These are phyloP conservation scores for Paramyrothecium roridum DNA, from an alignment of 2,329 filamentous ascomycete genomes.

Conservation along the genomic window DNA sequence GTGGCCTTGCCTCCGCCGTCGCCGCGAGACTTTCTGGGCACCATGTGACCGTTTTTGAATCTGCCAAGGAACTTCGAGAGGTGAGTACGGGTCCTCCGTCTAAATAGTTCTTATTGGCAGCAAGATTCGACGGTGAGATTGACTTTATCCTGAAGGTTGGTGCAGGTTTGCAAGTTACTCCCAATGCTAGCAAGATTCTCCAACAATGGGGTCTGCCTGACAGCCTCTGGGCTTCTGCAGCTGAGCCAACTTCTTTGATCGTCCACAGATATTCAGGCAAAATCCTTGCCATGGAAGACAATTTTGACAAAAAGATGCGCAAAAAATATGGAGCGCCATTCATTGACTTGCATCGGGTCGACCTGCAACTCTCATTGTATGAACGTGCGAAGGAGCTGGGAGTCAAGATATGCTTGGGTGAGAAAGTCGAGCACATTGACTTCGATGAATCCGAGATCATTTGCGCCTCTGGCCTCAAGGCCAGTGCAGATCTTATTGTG, in stretches of 20 bases:
- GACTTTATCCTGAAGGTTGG: slow-evolving; percentile 35
- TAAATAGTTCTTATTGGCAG: neutral
- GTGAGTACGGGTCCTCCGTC: slow-evolving; percentile 12
- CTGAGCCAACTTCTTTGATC: slow-evolving; percentile 42
- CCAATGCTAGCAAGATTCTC: slow-evolving; percentile 47
- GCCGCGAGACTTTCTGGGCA: slow-evolving; percentile 34
- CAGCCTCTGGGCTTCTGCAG: slow-evolving; percentile 31
- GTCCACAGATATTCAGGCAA: slow-evolving; percentile 51
- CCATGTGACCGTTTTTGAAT: slow-evolving; percentile 37
- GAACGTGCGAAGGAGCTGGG: slow-evolving; percentile 50
- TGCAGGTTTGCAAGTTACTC: slow-evolving; percentile 51
- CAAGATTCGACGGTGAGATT: neutral
- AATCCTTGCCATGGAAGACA: slow-evolving; percentile 45
- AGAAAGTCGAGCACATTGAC: slow-evolving; percentile 43
- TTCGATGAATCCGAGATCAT: slow-evolving; percentile 40
- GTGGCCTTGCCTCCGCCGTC: slow-evolving; percentile 36
- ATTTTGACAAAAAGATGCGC: slow-evolving; percentile 51
- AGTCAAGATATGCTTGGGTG: slow-evolving; percentile 44
- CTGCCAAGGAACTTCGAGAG: slow-evolving; percentile 35
- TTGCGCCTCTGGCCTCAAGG: slow-evolving; percentile 31
- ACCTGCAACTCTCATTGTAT: slow-evolving; percentile 53
- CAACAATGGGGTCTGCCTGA: slow-evolving; percentile 47
- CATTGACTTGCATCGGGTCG: slow-evolving; percentile 58
- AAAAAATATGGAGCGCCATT: slow-evolving; percentile 55
- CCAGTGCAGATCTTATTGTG: slow-evolving; percentile 36